A percentile compares a stretch with the other conserved stretches of the same genome.
phyloP scores from a whole-genome alignment of 2,329 filamentous ascomycete species.

The Cladosporium sp. region DNA sequence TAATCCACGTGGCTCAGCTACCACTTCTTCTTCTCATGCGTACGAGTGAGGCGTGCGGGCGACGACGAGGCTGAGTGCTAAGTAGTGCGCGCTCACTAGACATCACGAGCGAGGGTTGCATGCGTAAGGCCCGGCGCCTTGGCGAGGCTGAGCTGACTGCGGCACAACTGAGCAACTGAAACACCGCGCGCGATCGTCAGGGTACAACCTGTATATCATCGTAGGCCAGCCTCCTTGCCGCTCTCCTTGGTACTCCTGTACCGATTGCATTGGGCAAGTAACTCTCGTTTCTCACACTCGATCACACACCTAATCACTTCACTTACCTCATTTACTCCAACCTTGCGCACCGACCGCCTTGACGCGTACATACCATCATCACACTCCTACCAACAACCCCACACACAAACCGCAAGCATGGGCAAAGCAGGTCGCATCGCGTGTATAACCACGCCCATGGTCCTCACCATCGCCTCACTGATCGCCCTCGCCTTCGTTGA shows the following conservation, averaged over 20 bases:
- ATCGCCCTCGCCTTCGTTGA: constrained; percentile 64
- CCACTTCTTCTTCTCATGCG: not conserved
- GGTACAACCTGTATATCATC: not conserved
- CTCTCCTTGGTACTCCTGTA: not conserved
- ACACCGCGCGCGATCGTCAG: not conserved
- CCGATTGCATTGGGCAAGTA: not conserved
- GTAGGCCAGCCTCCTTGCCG: not conserved
- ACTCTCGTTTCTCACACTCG: not conserved
- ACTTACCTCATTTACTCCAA: not conserved
- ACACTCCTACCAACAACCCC: not conserved
- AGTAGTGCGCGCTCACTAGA: too few species aligned
- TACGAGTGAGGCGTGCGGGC: not conserved
- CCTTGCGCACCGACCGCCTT: not conserved
- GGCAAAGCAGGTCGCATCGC: constrained; percentile 74
- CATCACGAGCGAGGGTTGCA: not conserved
- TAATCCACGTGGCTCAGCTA: not conserved
- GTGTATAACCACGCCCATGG: constrained; percentile 86
- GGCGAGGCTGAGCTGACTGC: constrained; percentile 3
- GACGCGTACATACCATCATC: not conserved
- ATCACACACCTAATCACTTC: not conserved
- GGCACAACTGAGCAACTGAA: not conserved
- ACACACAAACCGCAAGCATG: constrained; percentile 48
- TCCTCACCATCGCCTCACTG: constrained; percentile 74
- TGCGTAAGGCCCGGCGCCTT: not conserved
- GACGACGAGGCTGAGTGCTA: not conserved